phyloP scores from a whole-genome alignment of 2,329 filamentous ascomycete genomes.

The Alternaria triticina region DNA sequence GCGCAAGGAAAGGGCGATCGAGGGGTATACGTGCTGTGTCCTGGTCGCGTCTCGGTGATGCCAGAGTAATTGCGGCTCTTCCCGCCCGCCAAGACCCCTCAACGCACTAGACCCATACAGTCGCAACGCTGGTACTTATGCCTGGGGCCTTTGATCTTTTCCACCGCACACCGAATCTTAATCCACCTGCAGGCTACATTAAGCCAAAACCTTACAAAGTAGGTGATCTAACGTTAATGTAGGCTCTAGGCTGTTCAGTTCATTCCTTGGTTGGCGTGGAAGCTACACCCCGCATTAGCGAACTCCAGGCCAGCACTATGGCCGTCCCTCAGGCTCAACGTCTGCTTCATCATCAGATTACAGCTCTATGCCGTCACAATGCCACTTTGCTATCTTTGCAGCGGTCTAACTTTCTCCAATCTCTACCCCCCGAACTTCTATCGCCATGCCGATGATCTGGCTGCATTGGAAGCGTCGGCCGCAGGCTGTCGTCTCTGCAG shows the following conservation, averaged over 20 bases:
- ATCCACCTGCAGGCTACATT: too few relatives aligned
- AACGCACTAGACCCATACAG: neutral
- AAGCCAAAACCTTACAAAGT: too few relatives aligned
- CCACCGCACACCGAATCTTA: too few relatives aligned
- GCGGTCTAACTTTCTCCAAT: neutral
- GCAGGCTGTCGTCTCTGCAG: neutral
- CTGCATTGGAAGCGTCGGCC: neutral
- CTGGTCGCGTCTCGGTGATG: slow-evolving; percentile 15
- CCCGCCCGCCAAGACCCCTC: slow-evolving; percentile 8
- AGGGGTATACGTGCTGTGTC: slow-evolving; percentile 9
- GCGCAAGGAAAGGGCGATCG: slow-evolving; percentile 7
- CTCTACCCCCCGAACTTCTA: neutral
- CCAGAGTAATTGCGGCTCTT: slow-evolving; percentile 16
- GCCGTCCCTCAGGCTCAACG: neutral
- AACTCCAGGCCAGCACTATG: accelerated
- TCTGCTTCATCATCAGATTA: neutral
- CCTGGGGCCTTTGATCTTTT: neutral
- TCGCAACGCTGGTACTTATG: neutral
- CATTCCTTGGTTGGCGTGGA: too few relatives aligned
- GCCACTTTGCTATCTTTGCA: neutral
- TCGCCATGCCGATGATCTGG: neutral
- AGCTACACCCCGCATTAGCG: neutral
- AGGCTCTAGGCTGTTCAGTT: too few relatives aligned
- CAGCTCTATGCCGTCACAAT: neutral
- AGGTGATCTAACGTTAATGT: too few relatives aligned